Base-by-base conservation (phyloP, 805 yeast genomes). In the Yarrowia hollandica region DNA sequence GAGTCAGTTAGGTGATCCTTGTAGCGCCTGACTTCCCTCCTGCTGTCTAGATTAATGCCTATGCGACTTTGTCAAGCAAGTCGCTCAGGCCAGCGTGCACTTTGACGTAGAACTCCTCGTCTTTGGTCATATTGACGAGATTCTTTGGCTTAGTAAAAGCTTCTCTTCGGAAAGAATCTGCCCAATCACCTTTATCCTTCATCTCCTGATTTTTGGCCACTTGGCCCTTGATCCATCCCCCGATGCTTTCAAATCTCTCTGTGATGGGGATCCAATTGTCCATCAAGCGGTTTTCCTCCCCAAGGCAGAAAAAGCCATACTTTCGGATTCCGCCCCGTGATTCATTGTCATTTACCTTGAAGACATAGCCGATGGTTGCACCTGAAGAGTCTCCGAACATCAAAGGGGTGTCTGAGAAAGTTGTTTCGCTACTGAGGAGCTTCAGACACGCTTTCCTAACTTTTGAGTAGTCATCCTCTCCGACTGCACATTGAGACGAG, bases 361-460 rank as follows among this genome's bases (percentile, higher is more conserved):
- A 66, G 7, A 61, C 64, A 14, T 64, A 46, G 16, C 61, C 65
- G 30, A 66, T 58, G 10, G 64, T 66, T 1, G 67, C 60, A 5
- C 68, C 68, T 12, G 61, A 56, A 14, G 65, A 50, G 37, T 66
- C 69, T 14, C 62, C 58, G 37, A 66, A 64, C 62, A 66, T 55
- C 61, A 66, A 63, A 8, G 69, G 67, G 10, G 65, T 61, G 44
- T 41, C 39, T 22, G 61, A 62, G 39, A 66, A 66, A 11, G 64
- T 62, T 39, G 65, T 63, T 52, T 67, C 69, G 10, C 66, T 61
- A 23, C 65, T 62, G 28, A 63, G 61, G 33, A 62, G 61, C 18
- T 66, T 60, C 46, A 68, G 60, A 55, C 71, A 67, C 18, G 66
- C 60, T 48, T 66, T 68, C 8, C 71, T 62, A 14, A 68, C 61